Evolutionary conservation across 2,329 filamentous ascomycete species (phyloP), one percentile per base, ranked within the genome.

Genomic region (Fusarium transvaalense): DNA sequence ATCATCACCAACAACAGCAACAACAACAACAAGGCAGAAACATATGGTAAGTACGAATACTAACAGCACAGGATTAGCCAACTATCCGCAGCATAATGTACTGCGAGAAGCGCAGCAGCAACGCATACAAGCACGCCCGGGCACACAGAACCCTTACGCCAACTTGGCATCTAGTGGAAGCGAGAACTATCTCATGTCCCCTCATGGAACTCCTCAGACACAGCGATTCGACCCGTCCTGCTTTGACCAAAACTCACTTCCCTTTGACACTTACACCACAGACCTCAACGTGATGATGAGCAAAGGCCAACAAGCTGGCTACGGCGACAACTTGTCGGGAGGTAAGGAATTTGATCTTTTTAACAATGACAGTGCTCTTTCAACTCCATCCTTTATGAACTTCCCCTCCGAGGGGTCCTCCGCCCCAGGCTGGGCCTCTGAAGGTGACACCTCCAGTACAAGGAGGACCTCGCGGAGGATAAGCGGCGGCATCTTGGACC

Each of bases 71-170:
- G 83, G 83, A 86, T 81, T 84, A 84, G 74, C 86, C 82, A 82
- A 70, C 64, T 73, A 66, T 74, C 83, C 84, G 87, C 92, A 94
- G 88, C 91, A 93, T 87, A 72, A 75, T 56, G 86, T 89, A 83
- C 87, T 93, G 90, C 91, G 91, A 91, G 92, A 92, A 92, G 87
- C 91, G 89, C 93, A 95, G 88, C 89, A 92, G 90, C 92, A 94
- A 85, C 89, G 88, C 87, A 87, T 89, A 68, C 79, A 81, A 87
- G 88, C 88, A 88, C 89, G 92, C 89, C 91, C 91, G 88, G 90
- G 91, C 87, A 85, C 78, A 61, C 75, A 77, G 29, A 64, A 77
- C 71, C 75, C 76, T 60, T 76, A 77, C 62, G 71, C 72, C 68
- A 70, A 75, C 63, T 65, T 78, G 71, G 71, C 78, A 63, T 65